phyloP scores from a whole-genome alignment of 305 asterid genomes.

The Fraxinus latifolia region DNA sequence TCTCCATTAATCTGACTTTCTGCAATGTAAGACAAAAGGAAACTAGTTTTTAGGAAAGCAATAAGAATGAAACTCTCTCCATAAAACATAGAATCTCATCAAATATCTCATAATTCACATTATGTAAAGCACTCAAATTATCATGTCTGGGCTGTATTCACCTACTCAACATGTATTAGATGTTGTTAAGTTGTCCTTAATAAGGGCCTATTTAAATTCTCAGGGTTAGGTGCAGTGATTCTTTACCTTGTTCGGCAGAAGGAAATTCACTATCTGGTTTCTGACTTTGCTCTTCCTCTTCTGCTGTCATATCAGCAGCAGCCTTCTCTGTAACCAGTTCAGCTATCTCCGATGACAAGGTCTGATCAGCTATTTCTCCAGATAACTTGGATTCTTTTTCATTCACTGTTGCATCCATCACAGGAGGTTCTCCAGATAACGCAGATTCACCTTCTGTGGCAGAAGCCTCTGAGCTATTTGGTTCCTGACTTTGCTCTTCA shows the following conservation, averaged over 20 bases:
- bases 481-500: slow-evolving; percentile 27
- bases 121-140: background rate
- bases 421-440: slow-evolving; percentile 13
- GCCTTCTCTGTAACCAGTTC: slow-evolving; percentile 29
- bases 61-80: background rate
- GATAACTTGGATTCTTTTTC: slow-evolving; percentile 28
- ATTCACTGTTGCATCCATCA: slow-evolving; percentile 26
- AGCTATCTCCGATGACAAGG: slow-evolving; percentile 26
- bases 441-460: slow-evolving; percentile 12
- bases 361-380: slow-evolving; percentile 33
- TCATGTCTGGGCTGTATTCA: background rate
- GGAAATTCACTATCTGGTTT: slow-evolving; percentile 20
- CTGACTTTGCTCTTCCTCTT: slow-evolving; percentile 33
- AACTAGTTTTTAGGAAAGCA: slow-evolving; percentile 2
- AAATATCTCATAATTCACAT: background rate
- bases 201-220: slow-evolving; percentile 4
- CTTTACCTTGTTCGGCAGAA: slow-evolving; percentile 31
- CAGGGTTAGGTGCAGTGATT: slow-evolving; percentile 29
- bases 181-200: background rate
- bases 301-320: slow-evolving; percentile 27
- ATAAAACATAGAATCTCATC: background rate
- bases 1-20: slow-evolving; percentile 38
- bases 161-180: background rate
- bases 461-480: slow-evolving; percentile 2
- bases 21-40: slow-evolving; percentile 26